Evolutionary conservation across 495 filamentous ascomycete genomes (phyloP).

Genomic region (Glarea lozoyensis): DNA sequence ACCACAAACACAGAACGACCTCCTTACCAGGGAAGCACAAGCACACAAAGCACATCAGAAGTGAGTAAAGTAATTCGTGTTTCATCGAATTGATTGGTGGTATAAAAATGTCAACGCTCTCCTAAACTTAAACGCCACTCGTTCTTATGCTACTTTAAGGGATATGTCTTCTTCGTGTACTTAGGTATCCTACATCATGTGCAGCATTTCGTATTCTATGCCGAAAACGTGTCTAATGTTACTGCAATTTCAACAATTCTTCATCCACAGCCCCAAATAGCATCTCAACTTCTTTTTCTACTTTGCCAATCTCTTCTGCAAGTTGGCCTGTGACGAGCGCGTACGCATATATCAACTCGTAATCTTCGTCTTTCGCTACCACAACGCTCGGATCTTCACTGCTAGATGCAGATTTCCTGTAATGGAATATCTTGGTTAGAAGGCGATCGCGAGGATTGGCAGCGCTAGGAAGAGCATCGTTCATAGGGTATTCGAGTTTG

Average conservation of each 20-base stretch:
- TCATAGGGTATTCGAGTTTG: conserved; percentile 88
- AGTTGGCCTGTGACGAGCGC: conserved; percentile 60
- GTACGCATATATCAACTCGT: conserved; percentile 44
- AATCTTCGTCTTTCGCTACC: conserved; percentile 38
- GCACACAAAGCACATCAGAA: too few species aligned
- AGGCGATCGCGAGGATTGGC: conserved; percentile 71
- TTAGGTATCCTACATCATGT: too few species aligned
- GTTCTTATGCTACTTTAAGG: too few species aligned
- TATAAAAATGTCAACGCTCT: too few species aligned
- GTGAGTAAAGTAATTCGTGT: too few species aligned
- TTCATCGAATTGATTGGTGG: too few species aligned
- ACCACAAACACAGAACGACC: too few species aligned
- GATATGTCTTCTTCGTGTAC: too few species aligned
- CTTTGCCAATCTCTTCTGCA: conserved; percentile 56
- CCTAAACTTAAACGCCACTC: too few species aligned
- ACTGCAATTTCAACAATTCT: conserved; percentile 18
- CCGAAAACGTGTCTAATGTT: background rate
- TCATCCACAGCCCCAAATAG: conserved; percentile 62
- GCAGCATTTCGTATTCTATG: too few species aligned
- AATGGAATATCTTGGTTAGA: conserved; percentile 83
- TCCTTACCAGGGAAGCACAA: too few species aligned
- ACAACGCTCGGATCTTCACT: conserved; percentile 21
- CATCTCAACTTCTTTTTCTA: conserved; percentile 59
- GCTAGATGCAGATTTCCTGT: conserved; percentile 57
- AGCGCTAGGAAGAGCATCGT: conserved; percentile 75